A percentile compares a stretch with the other conserved stretches of the same genome.
phyloP scores from a whole-genome alignment of 129 eudicot genomes.

The Artemisia tridentata region DNA sequence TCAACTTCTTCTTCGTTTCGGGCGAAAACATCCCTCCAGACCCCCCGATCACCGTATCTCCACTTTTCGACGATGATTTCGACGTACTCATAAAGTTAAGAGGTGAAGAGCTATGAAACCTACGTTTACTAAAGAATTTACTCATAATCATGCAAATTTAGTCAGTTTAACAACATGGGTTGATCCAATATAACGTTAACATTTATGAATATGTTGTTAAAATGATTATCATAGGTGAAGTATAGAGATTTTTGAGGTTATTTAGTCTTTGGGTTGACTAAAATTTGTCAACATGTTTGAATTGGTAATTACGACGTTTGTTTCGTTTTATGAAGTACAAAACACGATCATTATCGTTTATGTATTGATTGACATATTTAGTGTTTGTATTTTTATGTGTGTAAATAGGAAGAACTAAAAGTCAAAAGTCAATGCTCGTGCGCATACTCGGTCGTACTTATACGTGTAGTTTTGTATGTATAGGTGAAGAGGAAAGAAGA shows the following conservation, averaged over 20 bases:
- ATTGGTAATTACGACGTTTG: conserved; percentile 26
- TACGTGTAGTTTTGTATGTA: conserved; percentile 15
- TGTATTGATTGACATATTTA: neutral
- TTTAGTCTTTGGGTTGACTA: conserved; percentile 32
- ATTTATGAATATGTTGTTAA: neutral
- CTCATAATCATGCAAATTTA: conserved; percentile 17
- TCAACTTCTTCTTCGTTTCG: conserved; percentile 43
- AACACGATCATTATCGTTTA: conserved; percentile 21
- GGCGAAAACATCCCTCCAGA: conserved; percentile 30
- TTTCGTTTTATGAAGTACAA: conserved; percentile 24
- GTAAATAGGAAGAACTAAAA: conserved; percentile 30
- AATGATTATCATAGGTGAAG: neutral
- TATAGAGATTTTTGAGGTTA: neutral
- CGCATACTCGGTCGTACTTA: conserved; percentile 30
- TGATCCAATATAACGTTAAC: neutral
- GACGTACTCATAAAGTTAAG: conserved; percentile 30
- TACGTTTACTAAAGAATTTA: conserved; percentile 32
- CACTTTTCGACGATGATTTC: conserved; percentile 37
- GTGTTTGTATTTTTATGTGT: neutral
- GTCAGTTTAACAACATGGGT: neutral
- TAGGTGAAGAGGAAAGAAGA: conserved; percentile 4
- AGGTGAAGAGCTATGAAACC: conserved; percentile 35
- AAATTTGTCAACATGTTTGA: conserved; percentile 32
- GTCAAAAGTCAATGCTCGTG: conserved; percentile 43
- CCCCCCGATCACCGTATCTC: conserved; percentile 23